phyloP scores from a whole-genome alignment of 2,329 filamentous ascomycete species.

The Penicillium nordicum region DNA sequence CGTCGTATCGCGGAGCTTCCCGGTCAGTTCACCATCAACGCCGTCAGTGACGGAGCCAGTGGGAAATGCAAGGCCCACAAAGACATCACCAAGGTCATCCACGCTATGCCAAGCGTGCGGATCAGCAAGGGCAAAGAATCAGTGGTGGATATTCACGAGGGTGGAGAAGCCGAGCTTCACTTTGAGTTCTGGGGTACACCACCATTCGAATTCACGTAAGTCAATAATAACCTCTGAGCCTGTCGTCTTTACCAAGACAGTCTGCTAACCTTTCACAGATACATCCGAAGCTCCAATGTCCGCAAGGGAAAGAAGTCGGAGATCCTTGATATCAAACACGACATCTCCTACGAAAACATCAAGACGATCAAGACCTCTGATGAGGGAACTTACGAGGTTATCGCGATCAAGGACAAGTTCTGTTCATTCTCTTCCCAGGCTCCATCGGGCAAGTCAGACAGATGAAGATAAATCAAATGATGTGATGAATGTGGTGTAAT shows the following conservation, averaged over 20 bases:
- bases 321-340: slow-evolving; percentile 86
- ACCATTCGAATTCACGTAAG: slow-evolving; percentile 88
- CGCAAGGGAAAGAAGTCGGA: slow-evolving; percentile 70
- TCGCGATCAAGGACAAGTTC: slow-evolving; percentile 89
- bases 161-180: slow-evolving; percentile 84
- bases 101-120: slow-evolving; percentile 85
- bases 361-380: slow-evolving; percentile 82
- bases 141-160: slow-evolving; percentile 92
- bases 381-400: slow-evolving; percentile 96
- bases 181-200: slow-evolving; percentile 96
- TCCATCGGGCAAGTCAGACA: slow-evolving; percentile 47
- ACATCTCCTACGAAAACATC: slow-evolving; percentile 74
- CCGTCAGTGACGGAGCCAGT: slow-evolving; percentile 80
- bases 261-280: slow-evolving; percentile 44
- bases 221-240: slow-evolving; percentile 5
- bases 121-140: slow-evolving; percentile 80
- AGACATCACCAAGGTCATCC: slow-evolving; percentile 76
- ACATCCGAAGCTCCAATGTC: slow-evolving; percentile 86
- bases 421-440: slow-evolving; percentile 81
- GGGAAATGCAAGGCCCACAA: slow-evolving; percentile 76
- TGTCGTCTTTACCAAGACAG: background rate
- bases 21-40: slow-evolving; percentile 82
- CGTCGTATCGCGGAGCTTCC: slow-evolving; percentile 88
- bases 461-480: slow-evolving; percentile 20
- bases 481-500: slow-evolving; percentile 15